phyloP scores from a whole-genome alignment of 352 stramenopile species.

The Globisporangium acanthophoron region DNA sequence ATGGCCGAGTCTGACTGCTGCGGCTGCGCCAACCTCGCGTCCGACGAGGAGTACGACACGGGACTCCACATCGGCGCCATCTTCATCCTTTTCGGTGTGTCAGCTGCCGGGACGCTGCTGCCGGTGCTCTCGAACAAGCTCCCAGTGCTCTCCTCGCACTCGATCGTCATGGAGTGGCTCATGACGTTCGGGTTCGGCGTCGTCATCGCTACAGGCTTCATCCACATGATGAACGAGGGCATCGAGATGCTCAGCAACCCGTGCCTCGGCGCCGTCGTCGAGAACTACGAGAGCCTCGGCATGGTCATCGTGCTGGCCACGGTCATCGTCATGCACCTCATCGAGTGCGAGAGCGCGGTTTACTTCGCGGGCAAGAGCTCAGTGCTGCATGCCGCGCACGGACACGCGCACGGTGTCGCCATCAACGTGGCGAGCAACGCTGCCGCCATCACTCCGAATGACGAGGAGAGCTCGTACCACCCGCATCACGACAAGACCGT shows the following conservation, averaged over 20 bases:
- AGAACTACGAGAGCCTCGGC: slow-evolving; percentile 47
- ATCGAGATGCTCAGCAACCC: slow-evolving; percentile 51
- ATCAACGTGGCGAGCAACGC: not conserved
- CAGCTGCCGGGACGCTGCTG: slow-evolving; percentile 30
- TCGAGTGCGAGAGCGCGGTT: slow-evolving; percentile 56
- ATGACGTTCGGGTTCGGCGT: slow-evolving; percentile 61
- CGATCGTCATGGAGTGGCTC: slow-evolving; percentile 38
- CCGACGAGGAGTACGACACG: slow-evolving; percentile 40
- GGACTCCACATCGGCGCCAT: slow-evolving; percentile 40
- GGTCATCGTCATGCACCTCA: slow-evolving; percentile 57
- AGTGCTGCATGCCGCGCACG: slow-evolving; percentile 20
- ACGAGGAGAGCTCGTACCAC: slow-evolving; percentile 2
- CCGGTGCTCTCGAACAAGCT: slow-evolving; percentile 25
- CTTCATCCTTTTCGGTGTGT: slow-evolving; percentile 55
- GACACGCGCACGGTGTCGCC: slow-evolving; percentile 20
- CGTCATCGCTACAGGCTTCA: slow-evolving; percentile 58
- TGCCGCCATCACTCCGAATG: not conserved
- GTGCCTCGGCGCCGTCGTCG: slow-evolving; percentile 41
- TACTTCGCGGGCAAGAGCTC: slow-evolving; percentile 33
- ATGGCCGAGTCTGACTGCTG: slow-evolving; percentile 35
- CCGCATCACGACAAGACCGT: not conserved
- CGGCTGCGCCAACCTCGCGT: slow-evolving; percentile 28
- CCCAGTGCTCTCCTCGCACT: slow-evolving; percentile 33
- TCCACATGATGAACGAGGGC: slow-evolving; percentile 70
- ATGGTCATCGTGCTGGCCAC: slow-evolving; percentile 56